Conservation (phyloP, 176 grass and related monocot genomes). For the Themeda triandra region DNA sequence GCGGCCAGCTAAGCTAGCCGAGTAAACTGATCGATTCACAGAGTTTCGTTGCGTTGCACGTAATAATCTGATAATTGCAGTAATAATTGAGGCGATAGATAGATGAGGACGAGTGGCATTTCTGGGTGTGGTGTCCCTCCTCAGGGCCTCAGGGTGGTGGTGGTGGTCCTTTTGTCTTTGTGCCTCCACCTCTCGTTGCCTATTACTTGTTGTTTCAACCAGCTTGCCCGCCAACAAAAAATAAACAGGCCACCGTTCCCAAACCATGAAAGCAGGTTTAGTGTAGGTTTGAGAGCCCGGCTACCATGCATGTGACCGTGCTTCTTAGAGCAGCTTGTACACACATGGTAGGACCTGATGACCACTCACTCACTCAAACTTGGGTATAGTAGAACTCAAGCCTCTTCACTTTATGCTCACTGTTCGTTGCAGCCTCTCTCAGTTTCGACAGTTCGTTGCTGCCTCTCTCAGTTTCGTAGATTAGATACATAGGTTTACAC, state of each 20-base stretch:
- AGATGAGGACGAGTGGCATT: neutral
- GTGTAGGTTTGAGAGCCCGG: neutral
- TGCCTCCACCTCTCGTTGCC: neutral
- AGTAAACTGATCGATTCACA: neutral
- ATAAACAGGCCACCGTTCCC: too few species aligned
- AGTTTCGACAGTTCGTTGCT: too few species aligned
- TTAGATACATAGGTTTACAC: too few species aligned
- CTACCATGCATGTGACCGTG: constrained; percentile 22
- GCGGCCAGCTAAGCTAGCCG: too few species aligned
- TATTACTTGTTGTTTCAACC: neutral
- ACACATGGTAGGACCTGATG: too few species aligned
- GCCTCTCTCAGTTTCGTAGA: too few species aligned
- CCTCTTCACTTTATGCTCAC: constrained; percentile 2
- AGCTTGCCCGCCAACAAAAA: neutral
- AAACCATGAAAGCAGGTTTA: neutral
- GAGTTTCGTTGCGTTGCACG: neutral
- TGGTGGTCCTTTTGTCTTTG: constrained; percentile 14
- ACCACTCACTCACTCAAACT: too few species aligned
- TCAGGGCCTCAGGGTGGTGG: too few species aligned
- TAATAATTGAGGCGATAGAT: neutral
- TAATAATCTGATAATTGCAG: neutral
- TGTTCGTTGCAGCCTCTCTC: neutral
- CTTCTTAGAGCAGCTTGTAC: neutral
- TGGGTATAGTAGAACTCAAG: too few species aligned
- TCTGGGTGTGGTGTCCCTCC: too few species aligned